A percentile compares a stretch with the other conserved stretches of the same genome.
phyloP scores from a whole-genome alignment of 2,329 filamentous ascomycete species.

The Rutstroemia sp. region DNA sequence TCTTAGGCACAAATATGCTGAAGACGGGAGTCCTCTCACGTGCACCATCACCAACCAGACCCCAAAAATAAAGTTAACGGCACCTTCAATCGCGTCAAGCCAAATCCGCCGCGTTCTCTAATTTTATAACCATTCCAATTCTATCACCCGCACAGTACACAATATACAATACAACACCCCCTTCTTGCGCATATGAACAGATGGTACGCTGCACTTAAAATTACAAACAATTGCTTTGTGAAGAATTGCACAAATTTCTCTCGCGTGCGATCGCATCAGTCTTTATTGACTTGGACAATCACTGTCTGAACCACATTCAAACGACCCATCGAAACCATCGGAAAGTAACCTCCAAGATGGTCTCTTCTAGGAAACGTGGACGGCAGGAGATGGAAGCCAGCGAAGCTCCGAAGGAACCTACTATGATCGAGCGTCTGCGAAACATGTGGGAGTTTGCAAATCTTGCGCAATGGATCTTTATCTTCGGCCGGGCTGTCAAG shows the following conservation, averaged over 20 bases:
- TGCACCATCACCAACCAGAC: no score
- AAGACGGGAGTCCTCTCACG: no score
- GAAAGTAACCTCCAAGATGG: conserved; percentile 30
- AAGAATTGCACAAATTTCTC: background rate
- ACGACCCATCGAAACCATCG: background rate
- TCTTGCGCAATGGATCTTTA: conserved; percentile 84
- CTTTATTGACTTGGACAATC: conserved; percentile 8
- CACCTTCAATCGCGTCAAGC: background rate
- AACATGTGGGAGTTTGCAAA: conserved; percentile 97
- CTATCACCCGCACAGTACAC: background rate
- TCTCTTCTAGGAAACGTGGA: conserved; percentile 41
- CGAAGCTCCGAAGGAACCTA: conserved; percentile 26
- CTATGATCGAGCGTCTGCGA: conserved; percentile 59
- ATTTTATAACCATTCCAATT: background rate
- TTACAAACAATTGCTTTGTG: background rate
- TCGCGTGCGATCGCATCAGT: background rate
- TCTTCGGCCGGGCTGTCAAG: conserved; percentile 85
- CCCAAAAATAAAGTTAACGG: no score
- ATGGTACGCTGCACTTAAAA: background rate
- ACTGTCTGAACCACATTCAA: background rate
- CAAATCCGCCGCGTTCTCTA: background rate
- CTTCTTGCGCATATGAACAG: background rate
- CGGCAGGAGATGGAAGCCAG: conserved; percentile 35
- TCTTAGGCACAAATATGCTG: no score
- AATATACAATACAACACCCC: background rate